Conservation (phyloP, 495 filamentous ascomycete genomes). For the Chaetomidium leptoderma region DNA sequence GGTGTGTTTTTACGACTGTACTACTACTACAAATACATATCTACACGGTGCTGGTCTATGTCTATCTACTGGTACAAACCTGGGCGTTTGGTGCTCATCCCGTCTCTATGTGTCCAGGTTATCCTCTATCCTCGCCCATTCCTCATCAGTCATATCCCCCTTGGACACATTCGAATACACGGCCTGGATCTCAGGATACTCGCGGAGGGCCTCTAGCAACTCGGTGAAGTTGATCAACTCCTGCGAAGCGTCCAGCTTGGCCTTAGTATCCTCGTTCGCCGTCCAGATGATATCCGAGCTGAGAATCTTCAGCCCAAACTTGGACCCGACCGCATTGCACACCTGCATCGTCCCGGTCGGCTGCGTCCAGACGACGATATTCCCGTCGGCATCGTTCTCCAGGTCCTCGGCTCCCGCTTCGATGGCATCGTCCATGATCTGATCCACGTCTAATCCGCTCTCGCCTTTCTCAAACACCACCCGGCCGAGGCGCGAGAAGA, state of each 20-base stretch:
- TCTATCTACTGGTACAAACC: slow-evolving; percentile 9
- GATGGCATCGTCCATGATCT: slow-evolving; percentile 75
- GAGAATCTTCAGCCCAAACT: slow-evolving; percentile 58
- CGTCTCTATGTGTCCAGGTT: slow-evolving; percentile 35
- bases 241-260: slow-evolving; percentile 48
- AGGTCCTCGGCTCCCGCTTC: slow-evolving; percentile 84
- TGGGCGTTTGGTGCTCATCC: not conserved
- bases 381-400: slow-evolving; percentile 62
- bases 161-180: slow-evolving; percentile 60
- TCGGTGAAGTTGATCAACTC: slow-evolving; percentile 50
- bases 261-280: slow-evolving; percentile 72
- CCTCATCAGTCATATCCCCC: slow-evolving; percentile 42
- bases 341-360: slow-evolving; percentile 63
- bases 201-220: slow-evolving; percentile 50
- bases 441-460: slow-evolving; percentile 56
- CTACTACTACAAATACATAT: slow-evolving; percentile 6
- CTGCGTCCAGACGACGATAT: slow-evolving; percentile 70
- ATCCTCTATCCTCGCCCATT: slow-evolving; percentile 49
- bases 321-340: slow-evolving; percentile 55
- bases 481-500: slow-evolving; percentile 76
- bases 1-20: slow-evolving; percentile 10
- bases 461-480: slow-evolving; percentile 61
- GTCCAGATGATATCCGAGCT: slow-evolving; percentile 80
- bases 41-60: not conserved
- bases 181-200: slow-evolving; percentile 61